Base-by-base conservation (phyloP, 2,329 filamentous ascomycete genomes). In the Diaporthe sp. region DNA sequence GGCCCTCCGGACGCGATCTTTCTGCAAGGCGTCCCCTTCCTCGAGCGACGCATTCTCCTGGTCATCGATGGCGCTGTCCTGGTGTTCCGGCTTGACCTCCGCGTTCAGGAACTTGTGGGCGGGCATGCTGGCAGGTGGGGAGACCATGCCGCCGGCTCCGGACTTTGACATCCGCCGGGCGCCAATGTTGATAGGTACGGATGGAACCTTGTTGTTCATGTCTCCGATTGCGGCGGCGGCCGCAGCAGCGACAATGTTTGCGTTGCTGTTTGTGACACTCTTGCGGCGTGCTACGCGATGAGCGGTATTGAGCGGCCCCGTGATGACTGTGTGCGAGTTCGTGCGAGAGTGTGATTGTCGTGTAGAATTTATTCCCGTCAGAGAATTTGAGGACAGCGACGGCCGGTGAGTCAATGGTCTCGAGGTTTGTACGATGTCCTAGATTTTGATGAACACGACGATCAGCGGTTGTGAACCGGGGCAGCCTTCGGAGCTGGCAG, bases 231-330 rank as follows among this genome's bases (percentile, higher is more conserved):
- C 91, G 70, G 69, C 68, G 13, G 69, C 69, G 69, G 92, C 93
- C 42, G 94, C 93, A 76, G 96, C 86, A 71, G 94, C 94, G 25
- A 94, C 92, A 59, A 93, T 91, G 84, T 94, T 96, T 82, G 90
- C 89, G 63, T 88, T 89, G 61, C 92, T 90, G 77, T 92, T 93
- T 75, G 94, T 95, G 81, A 97, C 95, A 85, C 96, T 98, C 90
- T 98, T 98, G 80, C 97, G 92, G 80, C 96, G 94, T 79, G 94
- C 95, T 78, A 98, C 92, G 79, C 97, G 94, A 84, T 98, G 94
- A 83, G 91, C 92, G 79, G 92, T 86, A 86, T 96, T 96, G 81
- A 96, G 90, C 74, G 93, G 91, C 78, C 92, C 91, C 75, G 93
- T 90, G 72, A 96, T 93, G 79, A 95, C 88, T 74, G 94, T 96